These are phyloP conservation scores for Xylariaceae sp. DNA, from an alignment of 2,329 filamentous ascomycete species.

Conservation along the genomic window DNA sequence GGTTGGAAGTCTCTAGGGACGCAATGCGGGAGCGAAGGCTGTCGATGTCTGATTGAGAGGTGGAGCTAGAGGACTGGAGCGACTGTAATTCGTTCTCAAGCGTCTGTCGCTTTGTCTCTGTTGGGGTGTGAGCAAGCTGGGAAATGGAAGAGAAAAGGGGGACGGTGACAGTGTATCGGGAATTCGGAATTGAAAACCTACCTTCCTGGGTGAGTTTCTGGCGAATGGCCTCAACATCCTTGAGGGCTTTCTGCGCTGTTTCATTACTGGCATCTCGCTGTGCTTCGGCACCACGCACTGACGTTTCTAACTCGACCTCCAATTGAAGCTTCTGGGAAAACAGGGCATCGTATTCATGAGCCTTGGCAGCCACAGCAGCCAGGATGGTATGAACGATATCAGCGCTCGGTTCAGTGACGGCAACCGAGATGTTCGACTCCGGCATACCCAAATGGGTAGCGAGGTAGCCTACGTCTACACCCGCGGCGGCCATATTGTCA, in stretches of 20 bases:
- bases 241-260: conserved; percentile 74
- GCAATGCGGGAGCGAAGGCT: conserved; percentile 76
- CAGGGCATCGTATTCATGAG: conserved; percentile 73
- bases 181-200: conserved; percentile 37
- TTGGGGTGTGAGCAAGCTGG: conserved; percentile 14
- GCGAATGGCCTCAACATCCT: conserved; percentile 75
- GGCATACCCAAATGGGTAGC: conserved; percentile 66
- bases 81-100: conserved; percentile 77
- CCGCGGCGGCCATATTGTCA: conserved; percentile 53
- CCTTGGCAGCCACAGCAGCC: conserved; percentile 68
- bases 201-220: conserved; percentile 79
- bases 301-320: conserved; percentile 90
- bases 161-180: background rate
- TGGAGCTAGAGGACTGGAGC: conserved; percentile 68
- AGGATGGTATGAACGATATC: conserved; percentile 75
- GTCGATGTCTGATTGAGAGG: conserved; percentile 69
- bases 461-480: conserved; percentile 66
- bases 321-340: conserved; percentile 82
- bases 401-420: conserved; percentile 64
- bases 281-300: conserved; percentile 75
- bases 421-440: conserved; percentile 55
- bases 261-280: conserved; percentile 77
- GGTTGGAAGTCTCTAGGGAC: conserved; percentile 84
- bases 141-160: background rate
- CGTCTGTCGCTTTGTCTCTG: conserved; percentile 70